phyloP scores from a whole-genome alignment of 2,329 filamentous ascomycete species.

The Escovopsis sp. region DNA sequence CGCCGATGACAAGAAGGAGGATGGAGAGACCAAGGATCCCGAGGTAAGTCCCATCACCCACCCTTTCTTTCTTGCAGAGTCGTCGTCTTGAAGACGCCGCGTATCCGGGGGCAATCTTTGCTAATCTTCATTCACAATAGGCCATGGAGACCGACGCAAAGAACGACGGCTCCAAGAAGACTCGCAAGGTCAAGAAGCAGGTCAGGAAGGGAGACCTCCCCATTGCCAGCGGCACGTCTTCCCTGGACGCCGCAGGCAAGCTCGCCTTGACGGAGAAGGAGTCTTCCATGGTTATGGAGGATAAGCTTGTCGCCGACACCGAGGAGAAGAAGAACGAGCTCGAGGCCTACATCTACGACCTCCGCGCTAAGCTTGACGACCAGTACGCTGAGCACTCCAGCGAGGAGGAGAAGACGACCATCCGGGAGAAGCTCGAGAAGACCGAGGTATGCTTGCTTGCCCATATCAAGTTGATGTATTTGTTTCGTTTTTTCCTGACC shows the following conservation, averaged over 20 bases:
- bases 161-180: conserved; percentile 63
- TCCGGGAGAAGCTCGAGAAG: conserved; percentile 68
- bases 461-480: background rate
- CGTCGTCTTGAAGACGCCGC: too few relatives aligned
- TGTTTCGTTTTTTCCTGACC: conserved; percentile 4
- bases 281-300: conserved; percentile 85
- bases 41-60: conserved; percentile 45
- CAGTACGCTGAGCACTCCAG: conserved; percentile 77
- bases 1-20: conserved; percentile 60
- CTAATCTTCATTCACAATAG: conserved; percentile 27
- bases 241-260: conserved; percentile 57
- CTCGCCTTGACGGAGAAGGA: conserved; percentile 65
- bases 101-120: conserved; percentile 1
- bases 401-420: conserved; percentile 82
- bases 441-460: conserved; percentile 48
- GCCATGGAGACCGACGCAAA: conserved; percentile 76
- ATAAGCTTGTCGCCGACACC: conserved; percentile 95
- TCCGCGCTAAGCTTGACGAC: conserved; percentile 89
- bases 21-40: conserved; percentile 48
- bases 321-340: conserved; percentile 99
- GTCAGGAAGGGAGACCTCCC: conserved; percentile 93
- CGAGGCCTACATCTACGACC: conserved; percentile 92
- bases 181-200: conserved; percentile 97
- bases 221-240: conserved; percentile 67
- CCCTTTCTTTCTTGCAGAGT: background rate